These are phyloP conservation scores for Boletus sensibilis DNA, from an alignment of 768 basidiomycete species.

Conservation along the genomic window DNA sequence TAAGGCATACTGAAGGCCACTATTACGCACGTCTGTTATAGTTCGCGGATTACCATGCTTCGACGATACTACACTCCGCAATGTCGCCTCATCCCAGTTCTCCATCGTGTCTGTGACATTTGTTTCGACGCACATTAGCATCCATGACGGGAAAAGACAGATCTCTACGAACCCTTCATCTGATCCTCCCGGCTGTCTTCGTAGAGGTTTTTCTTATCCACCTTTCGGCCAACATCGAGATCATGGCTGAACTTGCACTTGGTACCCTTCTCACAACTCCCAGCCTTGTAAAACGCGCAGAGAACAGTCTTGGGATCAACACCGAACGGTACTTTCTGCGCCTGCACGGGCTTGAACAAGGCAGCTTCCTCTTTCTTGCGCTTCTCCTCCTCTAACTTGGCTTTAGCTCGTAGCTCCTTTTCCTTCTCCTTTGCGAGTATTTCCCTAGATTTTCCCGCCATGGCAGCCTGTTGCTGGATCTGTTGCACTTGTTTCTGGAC, in stretches of 20 bases:
- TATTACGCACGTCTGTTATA: constrained; percentile 73
- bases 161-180: constrained; percentile 51
- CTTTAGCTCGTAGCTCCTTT: constrained; percentile 72
- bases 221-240: constrained; percentile 82
- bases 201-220: constrained; percentile 95
- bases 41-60: constrained; percentile 91
- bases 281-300: constrained; percentile 91
- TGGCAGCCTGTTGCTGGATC: constrained; percentile 74
- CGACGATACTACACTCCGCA: constrained; percentile 80
- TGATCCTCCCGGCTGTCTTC: constrained; percentile 85
- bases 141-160: background rate
- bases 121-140: background rate
- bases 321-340: constrained; percentile 89
- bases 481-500: constrained; percentile 83
- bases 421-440: constrained; percentile 83
- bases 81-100: constrained; percentile 93
- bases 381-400: constrained; percentile 78
- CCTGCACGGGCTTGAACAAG: constrained; percentile 74
- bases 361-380: constrained; percentile 82
- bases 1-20: background rate
- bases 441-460: constrained; percentile 78
- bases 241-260: constrained; percentile 99
- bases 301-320: constrained; percentile 95
- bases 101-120: constrained; percentile 86
- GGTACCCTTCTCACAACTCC: constrained; percentile 87